A percentile compares a stretch with the other conserved stretches of the same genome.
Conservation (phyloP, 164 flowering plant species). For the Nelumbo lutea region DNA sequence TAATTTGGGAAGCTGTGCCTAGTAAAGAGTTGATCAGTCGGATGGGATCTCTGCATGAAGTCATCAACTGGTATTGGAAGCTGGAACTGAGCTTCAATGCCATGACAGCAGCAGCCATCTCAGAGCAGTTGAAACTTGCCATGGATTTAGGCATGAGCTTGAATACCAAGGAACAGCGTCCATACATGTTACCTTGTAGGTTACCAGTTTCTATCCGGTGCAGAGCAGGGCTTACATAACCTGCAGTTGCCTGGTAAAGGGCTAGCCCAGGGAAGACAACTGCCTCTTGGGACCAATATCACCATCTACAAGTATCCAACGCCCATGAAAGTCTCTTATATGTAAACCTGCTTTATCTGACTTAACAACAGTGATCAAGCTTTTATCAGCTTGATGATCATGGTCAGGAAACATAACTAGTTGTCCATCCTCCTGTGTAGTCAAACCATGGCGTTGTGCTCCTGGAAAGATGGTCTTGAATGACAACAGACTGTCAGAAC, state of each 20-base stretch:
- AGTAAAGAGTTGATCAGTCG: conserved; percentile 63
- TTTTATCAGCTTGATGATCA: conserved; percentile 76
- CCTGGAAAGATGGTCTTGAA: conserved; percentile 79
- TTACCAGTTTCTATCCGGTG: conserved; percentile 53
- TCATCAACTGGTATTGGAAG: conserved; percentile 91
- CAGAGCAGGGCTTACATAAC: conserved; percentile 75
- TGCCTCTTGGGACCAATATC: conserved; percentile 91
- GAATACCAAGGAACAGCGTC: conserved; percentile 82
- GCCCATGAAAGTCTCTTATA: conserved; percentile 73
- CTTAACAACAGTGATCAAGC: conserved; percentile 69
- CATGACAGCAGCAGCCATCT: conserved; percentile 95
- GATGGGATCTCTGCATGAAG: conserved; percentile 89
- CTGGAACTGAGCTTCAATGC: conserved; percentile 93
- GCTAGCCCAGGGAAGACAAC: conserved; percentile 93
- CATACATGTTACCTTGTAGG: conserved; percentile 60
- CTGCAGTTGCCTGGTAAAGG: conserved; percentile 92
- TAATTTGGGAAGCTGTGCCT: conserved; percentile 52
- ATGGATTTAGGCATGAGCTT: conserved; percentile 93
- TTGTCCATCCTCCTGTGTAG: conserved; percentile 78
- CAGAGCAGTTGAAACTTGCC: conserved; percentile 86
- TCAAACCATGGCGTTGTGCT: conserved; percentile 61
- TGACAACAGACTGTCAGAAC: conserved; percentile 86
- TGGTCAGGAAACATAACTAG: conserved; percentile 70
- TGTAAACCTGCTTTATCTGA: conserved; percentile 84
- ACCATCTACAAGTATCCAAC: conserved; percentile 80